A percentile compares a stretch with the other conserved stretches of the same genome.
Evolutionary conservation across 2,329 filamentous ascomycete genomes (phyloP).

Genomic region (Aspergillus pseudoviridinutans): DNA sequence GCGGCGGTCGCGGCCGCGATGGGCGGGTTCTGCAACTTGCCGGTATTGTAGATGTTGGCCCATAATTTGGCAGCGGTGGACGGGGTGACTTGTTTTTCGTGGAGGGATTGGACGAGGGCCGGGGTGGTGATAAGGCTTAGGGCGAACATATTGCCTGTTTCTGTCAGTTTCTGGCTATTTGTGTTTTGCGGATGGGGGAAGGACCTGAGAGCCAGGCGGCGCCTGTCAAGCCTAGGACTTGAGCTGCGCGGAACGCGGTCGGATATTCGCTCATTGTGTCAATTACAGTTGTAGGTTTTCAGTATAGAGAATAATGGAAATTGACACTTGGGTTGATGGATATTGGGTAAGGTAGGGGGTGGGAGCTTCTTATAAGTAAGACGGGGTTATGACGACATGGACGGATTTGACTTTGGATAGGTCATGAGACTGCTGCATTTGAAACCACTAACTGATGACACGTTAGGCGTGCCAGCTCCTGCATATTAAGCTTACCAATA

Average conservation of each 20-base stretch:
- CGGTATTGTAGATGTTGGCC: constrained; percentile 19
- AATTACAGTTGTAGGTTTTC: not conserved
- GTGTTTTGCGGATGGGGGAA: not conserved
- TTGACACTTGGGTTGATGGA: too few relatives aligned
- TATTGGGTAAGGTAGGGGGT: too few relatives aligned
- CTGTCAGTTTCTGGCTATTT: not conserved
- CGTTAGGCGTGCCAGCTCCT: not conserved
- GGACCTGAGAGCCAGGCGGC: constrained; percentile 26
- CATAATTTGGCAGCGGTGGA: constrained; percentile 13
- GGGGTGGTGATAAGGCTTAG: constrained; percentile 24
- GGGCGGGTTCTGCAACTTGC: constrained; percentile 22
- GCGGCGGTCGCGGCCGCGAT: constrained; percentile 18
- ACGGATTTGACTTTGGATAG: not conserved
- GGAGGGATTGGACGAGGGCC: constrained; percentile 18
- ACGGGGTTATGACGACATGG: not conserved
- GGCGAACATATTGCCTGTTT: constrained; percentile 24
- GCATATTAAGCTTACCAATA: not conserved
- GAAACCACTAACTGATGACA: not conserved
- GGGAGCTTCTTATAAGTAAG: not conserved
- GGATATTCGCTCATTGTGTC: constrained; percentile 9
- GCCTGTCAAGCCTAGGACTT: constrained; percentile 25
- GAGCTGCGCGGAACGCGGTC: constrained; percentile 22
- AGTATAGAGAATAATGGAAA: not conserved
- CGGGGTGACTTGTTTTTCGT: constrained; percentile 4
- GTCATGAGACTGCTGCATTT: not conserved